Evolutionary conservation across 169 alveolate species (phyloP).

Genomic region (Plasmodium blacklocki): DNA sequence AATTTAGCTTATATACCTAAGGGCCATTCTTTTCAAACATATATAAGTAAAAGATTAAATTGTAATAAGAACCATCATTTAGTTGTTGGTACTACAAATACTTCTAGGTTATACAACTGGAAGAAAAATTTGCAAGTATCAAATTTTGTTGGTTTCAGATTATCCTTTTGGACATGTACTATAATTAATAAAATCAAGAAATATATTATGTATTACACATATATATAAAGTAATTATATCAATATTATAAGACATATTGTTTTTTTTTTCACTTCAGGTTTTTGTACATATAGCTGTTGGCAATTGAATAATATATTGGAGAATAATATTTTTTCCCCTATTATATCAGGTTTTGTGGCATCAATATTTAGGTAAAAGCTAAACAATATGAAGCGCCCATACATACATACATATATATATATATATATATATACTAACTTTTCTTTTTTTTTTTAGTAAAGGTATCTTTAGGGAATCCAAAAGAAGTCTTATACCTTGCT

Average conservation of each 20-base stretch:
- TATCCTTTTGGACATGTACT: constrained; percentile 71
- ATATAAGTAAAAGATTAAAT: constrained; percentile 19
- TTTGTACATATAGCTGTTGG: constrained; percentile 49
- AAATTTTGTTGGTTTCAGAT: constrained; percentile 45
- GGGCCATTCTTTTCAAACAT: background rate
- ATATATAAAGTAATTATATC: background rate
- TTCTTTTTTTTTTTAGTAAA: constrained; percentile 1
- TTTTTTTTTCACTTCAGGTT: constrained; percentile 30
- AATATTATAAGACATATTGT: background rate
- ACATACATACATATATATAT: no score
- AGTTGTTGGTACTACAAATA: background rate
- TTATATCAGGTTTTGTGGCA: constrained; percentile 43
- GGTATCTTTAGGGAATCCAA: constrained; percentile 35
- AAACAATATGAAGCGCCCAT: no score
- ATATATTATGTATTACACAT: no score
- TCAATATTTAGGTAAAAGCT: constrained; percentile 26
- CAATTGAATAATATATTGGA: constrained; percentile 30
- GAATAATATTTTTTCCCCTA: constrained; percentile 20
- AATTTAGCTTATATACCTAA: constrained; percentile 8
- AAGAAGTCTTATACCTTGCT: constrained; percentile 35
- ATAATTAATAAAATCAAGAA: background rate
- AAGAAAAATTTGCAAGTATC: constrained; percentile 40
- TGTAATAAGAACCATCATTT: background rate
- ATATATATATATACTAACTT: background rate
- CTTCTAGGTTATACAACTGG: background rate